Base-by-base conservation (phyloP, 768 basidiomycete species). In the Auricularia cornea region DNA sequence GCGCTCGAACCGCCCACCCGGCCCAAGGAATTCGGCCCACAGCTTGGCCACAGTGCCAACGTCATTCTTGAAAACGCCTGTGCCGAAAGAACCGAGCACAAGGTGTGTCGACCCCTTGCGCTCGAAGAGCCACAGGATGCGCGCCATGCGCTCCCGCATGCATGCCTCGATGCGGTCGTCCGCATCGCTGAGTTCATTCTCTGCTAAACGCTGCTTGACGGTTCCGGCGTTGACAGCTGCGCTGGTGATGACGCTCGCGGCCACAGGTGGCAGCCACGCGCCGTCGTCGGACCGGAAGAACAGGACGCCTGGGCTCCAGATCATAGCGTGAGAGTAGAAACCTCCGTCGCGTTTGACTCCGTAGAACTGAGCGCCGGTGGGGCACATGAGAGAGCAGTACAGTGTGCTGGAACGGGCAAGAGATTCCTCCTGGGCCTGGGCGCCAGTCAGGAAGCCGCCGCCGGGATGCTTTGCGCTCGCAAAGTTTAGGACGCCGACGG, bases 371-470 rank as follows among this genome's bases (percentile, higher is more conserved):
- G 81, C 75, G 1, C 83, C 85, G 6, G 76, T 77, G 18, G 73
- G 71, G 12, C 85, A 82, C 69, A 79, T 78, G 63, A 92, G 84
- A 11, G 85, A 80, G 1, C 80, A 75, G 66, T 86, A 89, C 3
- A 92, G 74, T 5, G 86, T 87, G 16, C 89, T 90, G 6, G 88
- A 83, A 41, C 90, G 84, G 12, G 90, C 89, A 68, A 92, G 81
- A 35, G 86, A 86, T 71, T 92, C 90, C 71, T 92, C 90, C 68
- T 92, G 90, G 1, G 90, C 90, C 64, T 85, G 83, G 0, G 88
- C 83, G 18, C 90, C 90, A 62, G 72, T 79, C 63, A 83, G 79
- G 73, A 92, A 91, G 5, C 90, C 90, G 3, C 90, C 89, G 1
- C 90, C 89, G 1, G 88, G 86, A 40, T 84, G 83, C 60, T 81